Base-by-base conservation (phyloP, 441 rosid species). In the Pelargonium australe region DNA sequence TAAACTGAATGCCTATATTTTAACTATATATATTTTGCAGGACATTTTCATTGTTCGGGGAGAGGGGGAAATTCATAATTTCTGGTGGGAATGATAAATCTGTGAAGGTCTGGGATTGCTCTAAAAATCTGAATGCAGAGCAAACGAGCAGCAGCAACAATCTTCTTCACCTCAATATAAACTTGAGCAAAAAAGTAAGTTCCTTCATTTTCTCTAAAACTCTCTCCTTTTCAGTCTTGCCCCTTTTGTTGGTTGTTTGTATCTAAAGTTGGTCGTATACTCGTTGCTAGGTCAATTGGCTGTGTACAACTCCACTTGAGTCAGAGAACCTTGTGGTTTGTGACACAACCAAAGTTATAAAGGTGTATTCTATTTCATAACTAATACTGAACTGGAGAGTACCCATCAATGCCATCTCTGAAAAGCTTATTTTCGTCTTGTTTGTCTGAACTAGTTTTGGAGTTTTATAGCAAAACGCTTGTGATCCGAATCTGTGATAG, bases 21-120 rank as follows among this genome's bases (percentile, higher is more conserved):
- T 7, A 51, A 10, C 13, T 51, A 51, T 14, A n/a, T n/a, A 51
- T 4, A 51, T 17, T 51, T 2, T 14, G 17, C 58, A 51, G 58
- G 19, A 81, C 82, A 58, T 89, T 89, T 85, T 91, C 97, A 0
- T 49, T 78, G 80, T 89, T 94, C 70, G 86, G 85, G 57, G 92
- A 85, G 76, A 86, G 70, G 71, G 96, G 96, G 57, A 86, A 86
- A 68, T 91, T 82, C 77, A 74, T 91, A 69, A 73, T 91, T 72
- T 89, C 98, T 0, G 96, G 97, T 2, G 96, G 98, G 49, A 94
- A 89, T 68, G 96, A 91, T 66, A 94, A 94, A 81, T 80, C 83
- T 0, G 80, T 94, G 16, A 91, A 91, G 70, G 75, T 94, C 10
- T 94, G 97, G 96, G 86, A 89, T 76, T 80, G 84, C 76, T 80